Conservation (phyloP, 2,329 filamentous ascomycete species). For the Paracamarosporium sp. region DNA sequence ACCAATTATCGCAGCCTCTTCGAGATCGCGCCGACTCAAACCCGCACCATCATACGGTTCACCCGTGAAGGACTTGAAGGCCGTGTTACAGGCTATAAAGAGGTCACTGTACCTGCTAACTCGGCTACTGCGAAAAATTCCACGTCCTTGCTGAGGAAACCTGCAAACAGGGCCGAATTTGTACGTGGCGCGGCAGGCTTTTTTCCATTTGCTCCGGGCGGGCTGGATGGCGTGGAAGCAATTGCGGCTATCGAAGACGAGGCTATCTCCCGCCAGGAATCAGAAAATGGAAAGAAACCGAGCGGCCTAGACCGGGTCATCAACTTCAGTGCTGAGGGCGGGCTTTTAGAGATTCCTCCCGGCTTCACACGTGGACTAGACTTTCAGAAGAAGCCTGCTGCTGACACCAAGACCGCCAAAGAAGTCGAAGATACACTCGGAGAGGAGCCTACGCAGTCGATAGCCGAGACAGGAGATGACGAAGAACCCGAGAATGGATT, state of each 20-base stretch:
- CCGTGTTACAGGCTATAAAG: slow-evolving; percentile 89
- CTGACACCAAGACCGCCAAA: slow-evolving; percentile 67
- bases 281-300: slow-evolving; percentile 48
- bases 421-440: slow-evolving; percentile 72
- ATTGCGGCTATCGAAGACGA: slow-evolving; percentile 85
- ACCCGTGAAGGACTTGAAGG: slow-evolving; percentile 90
- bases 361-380: slow-evolving; percentile 81
- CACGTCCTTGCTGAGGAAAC: slow-evolving; percentile 85
- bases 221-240: slow-evolving; percentile 84
- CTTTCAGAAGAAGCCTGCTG: slow-evolving; percentile 66
- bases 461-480: slow-evolving; percentile 29
- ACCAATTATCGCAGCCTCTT: slow-evolving; percentile 85
- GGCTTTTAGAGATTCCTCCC: slow-evolving; percentile 80
- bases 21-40: slow-evolving; percentile 86
- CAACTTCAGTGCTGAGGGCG: slow-evolving; percentile 77
- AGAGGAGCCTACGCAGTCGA: slow-evolving; percentile 50
- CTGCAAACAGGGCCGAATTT: slow-evolving; percentile 86
- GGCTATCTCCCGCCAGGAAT: slow-evolving; percentile 61
- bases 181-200: slow-evolving; percentile 92
- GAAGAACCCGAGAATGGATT: slow-evolving; percentile 33
- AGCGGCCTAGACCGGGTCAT: slow-evolving; percentile 81
- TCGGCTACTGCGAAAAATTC: slow-evolving; percentile 95
- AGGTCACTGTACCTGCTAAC: slow-evolving; percentile 88
- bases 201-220: slow-evolving; percentile 92
- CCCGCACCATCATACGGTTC: slow-evolving; percentile 92